Conservation (phyloP, 23 red algal species). For the Gracilariopsis chorda region DNA sequence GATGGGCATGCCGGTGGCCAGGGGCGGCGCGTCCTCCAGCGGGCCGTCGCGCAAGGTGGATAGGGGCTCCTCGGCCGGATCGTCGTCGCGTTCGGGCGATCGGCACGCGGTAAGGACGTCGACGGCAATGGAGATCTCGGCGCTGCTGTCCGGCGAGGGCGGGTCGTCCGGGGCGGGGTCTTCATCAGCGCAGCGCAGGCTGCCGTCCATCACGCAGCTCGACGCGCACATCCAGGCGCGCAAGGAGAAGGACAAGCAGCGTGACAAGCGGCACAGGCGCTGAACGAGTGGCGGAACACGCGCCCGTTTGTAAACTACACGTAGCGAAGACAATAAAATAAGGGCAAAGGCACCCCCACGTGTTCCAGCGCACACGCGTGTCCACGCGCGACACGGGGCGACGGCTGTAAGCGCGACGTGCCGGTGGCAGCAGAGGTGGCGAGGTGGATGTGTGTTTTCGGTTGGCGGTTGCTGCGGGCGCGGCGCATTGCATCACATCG, state of each 20-base stretch:
- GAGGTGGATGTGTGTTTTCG: too few relatives aligned
- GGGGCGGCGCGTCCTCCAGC: not conserved
- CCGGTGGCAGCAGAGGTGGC: too few relatives aligned
- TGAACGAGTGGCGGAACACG: not conserved
- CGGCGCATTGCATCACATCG: too few relatives aligned
- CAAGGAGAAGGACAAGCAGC: constrained; percentile 1
- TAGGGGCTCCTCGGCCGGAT: not conserved
- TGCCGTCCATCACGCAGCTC: not conserved
- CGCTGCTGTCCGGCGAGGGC: not conserved
- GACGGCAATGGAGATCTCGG: not conserved
- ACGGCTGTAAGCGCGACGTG: too few relatives aligned
- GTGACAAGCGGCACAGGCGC: constrained; percentile 2
- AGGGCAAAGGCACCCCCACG: too few relatives aligned
- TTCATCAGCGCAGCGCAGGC: not conserved
- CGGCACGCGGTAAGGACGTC: not conserved
- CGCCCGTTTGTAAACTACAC: too few relatives aligned
- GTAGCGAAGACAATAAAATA: too few relatives aligned
- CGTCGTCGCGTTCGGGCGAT: not conserved
- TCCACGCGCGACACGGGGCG: too few relatives aligned
- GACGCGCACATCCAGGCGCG: not conserved
- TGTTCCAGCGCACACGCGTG: too few relatives aligned
- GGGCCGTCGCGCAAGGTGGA: not conserved
- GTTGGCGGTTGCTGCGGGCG: too few relatives aligned
- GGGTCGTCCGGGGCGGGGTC: not conserved
- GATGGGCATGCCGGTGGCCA: not conserved